A percentile compares a stretch with the other conserved stretches of the same genome.
Evolutionary conservation across 2,329 filamentous ascomycete species (phyloP).

Genomic region (Apiospora marii): DNA sequence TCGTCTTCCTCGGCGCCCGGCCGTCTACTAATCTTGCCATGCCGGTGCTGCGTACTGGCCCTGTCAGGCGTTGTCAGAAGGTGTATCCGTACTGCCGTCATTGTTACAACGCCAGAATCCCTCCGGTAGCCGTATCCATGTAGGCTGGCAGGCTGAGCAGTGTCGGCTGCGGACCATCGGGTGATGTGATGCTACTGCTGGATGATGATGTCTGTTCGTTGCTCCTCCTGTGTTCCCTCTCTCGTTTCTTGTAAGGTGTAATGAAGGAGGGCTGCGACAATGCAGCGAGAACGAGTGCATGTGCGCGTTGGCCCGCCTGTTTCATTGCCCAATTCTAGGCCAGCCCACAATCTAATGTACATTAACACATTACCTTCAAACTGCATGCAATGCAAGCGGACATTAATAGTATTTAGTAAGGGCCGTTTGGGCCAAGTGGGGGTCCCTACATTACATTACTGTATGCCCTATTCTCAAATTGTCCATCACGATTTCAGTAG

Average conservation of each 20-base stretch:
- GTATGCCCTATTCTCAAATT: constrained; percentile 7
- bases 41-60: not conserved
- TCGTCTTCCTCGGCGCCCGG: not conserved
- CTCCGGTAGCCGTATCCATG: not conserved
- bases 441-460: not conserved
- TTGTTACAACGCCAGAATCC: constrained; percentile 8
- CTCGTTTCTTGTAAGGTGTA: constrained; percentile 13
- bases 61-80: not conserved
- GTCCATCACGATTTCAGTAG: constrained; percentile 11
- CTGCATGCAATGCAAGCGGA: constrained; percentile 20
- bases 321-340: constrained; percentile 19
- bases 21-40: not conserved
- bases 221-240: not conserved
- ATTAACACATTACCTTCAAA: not conserved
- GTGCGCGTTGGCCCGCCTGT: not conserved
- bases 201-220: not conserved
- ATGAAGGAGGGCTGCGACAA: not conserved
- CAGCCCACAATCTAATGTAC: constrained; percentile 6
- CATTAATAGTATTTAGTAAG: constrained; percentile 5
- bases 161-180: constrained; percentile 10
- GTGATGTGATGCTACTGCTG: not conserved
- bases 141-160: not conserved
- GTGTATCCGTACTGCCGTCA: not conserved
- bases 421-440: constrained; percentile 18
- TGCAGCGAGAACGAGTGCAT: constrained; percentile 1